Base-by-base conservation (phyloP, 768 basidiomycete species). In the Termitomyces sp. region DNA sequence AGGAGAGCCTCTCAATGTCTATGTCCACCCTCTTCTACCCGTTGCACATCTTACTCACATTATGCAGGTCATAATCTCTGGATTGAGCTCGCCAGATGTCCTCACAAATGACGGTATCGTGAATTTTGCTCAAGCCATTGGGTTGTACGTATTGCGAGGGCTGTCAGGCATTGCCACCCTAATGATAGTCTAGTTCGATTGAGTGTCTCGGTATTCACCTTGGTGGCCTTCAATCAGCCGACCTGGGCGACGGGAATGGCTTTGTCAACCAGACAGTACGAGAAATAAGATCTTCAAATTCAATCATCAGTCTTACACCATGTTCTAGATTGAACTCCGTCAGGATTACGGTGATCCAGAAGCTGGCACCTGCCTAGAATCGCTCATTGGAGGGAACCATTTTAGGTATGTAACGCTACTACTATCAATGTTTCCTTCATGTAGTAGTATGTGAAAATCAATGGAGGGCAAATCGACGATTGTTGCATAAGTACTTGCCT, bases 161-260 rank as follows among this genome's bases (percentile, higher is more conserved):
- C 21, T 42, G 80, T 43, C 68, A 74, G 30, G 19, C 37, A 30
- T 35, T 46, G 50, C 28, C 44, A 43, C 34, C 17, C 3, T 30
- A 27, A 34, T 35, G 14, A 11, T 12, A 63, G 63, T 51, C 12
- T n/a, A 64, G 66, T 48, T 73, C 76, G 37, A 62, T 62, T n/a
- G 86, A 93, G 70, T 92, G 88, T 63, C 70, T 93, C 7, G 91
- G 89, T 0, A 82, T 90, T 49, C 84, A 86, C 62, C 64, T 80
- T 3, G 89, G 90, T 1, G 74, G 70, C 28, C 76, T 79, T 19
- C 92, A 94, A 64, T 72, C 71, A 4, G 91, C 89, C 0, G 79
- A 91, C 63, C 75, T 94, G 2, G 92, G 92, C 0, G 93, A 95
- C 60, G 91, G 91, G 0, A 71, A 84, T 60, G 91, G 89, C 2